Evolutionary conservation across 495 filamentous ascomycete genomes (phyloP).

Genomic region (Neurospora discreta): DNA sequence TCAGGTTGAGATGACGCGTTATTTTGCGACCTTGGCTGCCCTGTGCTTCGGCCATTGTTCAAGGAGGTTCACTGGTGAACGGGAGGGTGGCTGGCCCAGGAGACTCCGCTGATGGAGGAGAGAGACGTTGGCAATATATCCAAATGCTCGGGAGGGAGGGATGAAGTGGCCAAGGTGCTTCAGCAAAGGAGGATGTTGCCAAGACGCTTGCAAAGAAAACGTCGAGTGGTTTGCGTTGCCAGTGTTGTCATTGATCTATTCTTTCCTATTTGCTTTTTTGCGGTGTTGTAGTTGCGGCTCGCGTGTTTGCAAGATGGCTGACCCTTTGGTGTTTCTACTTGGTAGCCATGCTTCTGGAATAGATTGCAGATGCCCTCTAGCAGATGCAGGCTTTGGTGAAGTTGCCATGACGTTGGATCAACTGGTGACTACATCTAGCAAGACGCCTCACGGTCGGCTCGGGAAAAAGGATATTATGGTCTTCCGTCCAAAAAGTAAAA

Average conservation of each 20-base stretch:
- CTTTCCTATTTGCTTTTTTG: background rate
- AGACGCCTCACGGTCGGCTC: background rate
- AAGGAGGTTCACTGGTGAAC: background rate
- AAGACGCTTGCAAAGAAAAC: background rate
- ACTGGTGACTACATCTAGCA: background rate
- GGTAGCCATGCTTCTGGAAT: background rate
- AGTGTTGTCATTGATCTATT: background rate
- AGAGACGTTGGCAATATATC: background rate
- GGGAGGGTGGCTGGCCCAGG: background rate
- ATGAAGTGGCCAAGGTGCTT: background rate
- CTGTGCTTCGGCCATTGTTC: background rate
- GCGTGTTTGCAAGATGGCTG: background rate
- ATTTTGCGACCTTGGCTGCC: too few relatives aligned
- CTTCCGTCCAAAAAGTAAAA: background rate
- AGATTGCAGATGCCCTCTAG: background rate
- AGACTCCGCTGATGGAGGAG: too few relatives aligned
- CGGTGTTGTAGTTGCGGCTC: background rate
- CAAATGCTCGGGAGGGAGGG: background rate
- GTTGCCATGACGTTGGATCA: background rate
- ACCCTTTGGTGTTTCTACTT: background rate
- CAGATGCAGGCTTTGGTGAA: background rate
- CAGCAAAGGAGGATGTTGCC: background rate
- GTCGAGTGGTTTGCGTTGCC: background rate
- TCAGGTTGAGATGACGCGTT: background rate
- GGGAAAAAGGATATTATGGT: background rate